Conservation (phyloP, 805 yeast species). For the Kluyveromyces wickerhamii region DNA sequence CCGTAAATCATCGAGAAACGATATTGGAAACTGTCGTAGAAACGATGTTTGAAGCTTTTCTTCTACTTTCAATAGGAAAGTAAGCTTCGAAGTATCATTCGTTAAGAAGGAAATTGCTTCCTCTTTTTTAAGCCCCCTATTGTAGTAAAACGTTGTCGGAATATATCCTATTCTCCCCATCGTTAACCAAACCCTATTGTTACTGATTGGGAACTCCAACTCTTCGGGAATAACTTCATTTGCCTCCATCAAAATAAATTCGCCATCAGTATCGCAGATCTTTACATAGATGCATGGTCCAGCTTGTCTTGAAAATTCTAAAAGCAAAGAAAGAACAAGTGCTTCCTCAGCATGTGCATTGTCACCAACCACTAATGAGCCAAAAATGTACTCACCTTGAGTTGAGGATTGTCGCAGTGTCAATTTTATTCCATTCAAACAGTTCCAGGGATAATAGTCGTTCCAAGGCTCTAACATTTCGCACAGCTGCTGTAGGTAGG, state of each 20-base stretch:
- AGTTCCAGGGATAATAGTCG: constrained; percentile 37
- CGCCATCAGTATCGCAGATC: constrained; percentile 47
- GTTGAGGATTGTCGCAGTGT: constrained; percentile 14
- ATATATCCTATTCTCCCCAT: constrained; percentile 34
- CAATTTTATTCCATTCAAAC: constrained; percentile 20
- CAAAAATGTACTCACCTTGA: constrained; percentile 21
- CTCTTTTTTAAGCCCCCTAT: constrained; percentile 29
- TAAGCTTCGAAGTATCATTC: constrained; percentile 11
- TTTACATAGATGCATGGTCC: constrained; percentile 36
- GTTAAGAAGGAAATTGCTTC: constrained; percentile 37
- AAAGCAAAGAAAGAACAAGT: constrained; percentile 36
- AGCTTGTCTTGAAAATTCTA: constrained; percentile 27
- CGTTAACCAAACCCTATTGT: constrained; percentile 48
- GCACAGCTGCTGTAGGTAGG: constrained; percentile 13
- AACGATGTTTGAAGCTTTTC: background rate
- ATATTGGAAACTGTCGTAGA: constrained; percentile 23
- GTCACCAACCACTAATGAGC: constrained; percentile 34
- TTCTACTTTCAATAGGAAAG: background rate
- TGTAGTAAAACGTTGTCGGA: constrained; percentile 31
- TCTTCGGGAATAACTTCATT: constrained; percentile 38
- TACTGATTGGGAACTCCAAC: constrained; percentile 35
- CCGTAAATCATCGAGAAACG: background rate
- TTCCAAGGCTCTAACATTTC: constrained; percentile 31
- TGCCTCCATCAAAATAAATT: constrained; percentile 44
- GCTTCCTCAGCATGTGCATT: constrained; percentile 39